Evolutionary conservation across 2,329 filamentous ascomycete species (phyloP).

Genomic region (Colletotrichum orchidophilum): DNA sequence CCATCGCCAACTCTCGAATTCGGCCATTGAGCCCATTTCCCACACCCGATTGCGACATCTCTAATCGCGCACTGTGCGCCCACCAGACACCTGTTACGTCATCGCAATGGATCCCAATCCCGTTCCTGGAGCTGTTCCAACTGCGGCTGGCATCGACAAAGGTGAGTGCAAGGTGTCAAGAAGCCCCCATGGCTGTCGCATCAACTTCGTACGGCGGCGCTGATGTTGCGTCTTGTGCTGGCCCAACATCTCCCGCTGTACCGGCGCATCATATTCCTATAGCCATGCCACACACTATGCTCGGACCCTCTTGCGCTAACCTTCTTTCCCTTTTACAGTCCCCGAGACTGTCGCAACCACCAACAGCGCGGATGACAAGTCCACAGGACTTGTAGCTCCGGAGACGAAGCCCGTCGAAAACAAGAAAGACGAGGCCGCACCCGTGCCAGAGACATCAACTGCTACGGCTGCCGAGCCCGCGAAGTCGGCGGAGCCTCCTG

Average conservation of each 20-base stretch:
- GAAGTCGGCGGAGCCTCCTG: conserved; percentile 37
- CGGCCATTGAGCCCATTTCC: conserved; percentile 22
- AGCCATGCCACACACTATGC: background rate
- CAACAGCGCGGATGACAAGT: conserved; percentile 2
- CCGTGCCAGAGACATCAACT: conserved; percentile 3
- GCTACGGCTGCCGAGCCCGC: conserved; percentile 33
- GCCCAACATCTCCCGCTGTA: background rate
- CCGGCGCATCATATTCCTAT: background rate
- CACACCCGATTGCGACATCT: background rate
- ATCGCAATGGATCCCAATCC: conserved; percentile 46
- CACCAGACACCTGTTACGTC: conserved; percentile 40
- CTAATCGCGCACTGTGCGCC: conserved; percentile 26
- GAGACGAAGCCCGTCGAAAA: conserved; percentile 19
- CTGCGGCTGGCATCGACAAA: conserved; percentile 40
- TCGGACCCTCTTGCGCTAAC: conserved; percentile 21
- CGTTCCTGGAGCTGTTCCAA: conserved; percentile 31
- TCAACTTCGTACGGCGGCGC: background rate
- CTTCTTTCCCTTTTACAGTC: background rate
- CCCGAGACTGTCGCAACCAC: conserved; percentile 7
- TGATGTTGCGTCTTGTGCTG: background rate
- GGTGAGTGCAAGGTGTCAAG: conserved; percentile 36
- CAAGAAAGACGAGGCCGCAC: conserved; percentile 15
- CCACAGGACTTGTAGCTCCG: conserved; percentile 1
- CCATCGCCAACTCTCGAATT: background rate
- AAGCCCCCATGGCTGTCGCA: conserved; percentile 23